Percentiles rank a stretch among this genome's conserved stretches.
These are phyloP conservation scores for Artemisia tridentata DNA, from an alignment of 129 eudicot genomes.

Conservation along the genomic window DNA sequence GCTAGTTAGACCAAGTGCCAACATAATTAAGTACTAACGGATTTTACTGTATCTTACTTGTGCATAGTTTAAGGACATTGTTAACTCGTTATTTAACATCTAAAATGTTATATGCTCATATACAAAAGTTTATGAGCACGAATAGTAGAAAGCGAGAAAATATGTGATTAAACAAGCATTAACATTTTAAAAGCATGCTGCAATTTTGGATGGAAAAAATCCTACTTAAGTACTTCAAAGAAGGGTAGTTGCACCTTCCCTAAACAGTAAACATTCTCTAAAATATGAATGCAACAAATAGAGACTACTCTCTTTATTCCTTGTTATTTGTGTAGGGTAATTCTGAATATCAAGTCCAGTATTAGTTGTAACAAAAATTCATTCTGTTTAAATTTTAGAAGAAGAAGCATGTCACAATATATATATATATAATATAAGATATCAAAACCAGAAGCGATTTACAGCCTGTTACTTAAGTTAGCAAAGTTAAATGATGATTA, in stretches of 20 bases:
- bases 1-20: neutral
- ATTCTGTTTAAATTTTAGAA: no score
- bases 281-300: neutral
- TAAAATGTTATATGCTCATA: neutral
- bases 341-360: neutral
- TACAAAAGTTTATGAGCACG: neutral
- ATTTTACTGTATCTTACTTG: no score
- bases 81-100: neutral
- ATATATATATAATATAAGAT: no score
- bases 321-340: neutral
- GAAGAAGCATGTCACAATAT: no score
- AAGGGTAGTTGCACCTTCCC: conserved; percentile 18
- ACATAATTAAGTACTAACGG: neutral
- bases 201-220: neutral
- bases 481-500: no score
- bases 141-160: neutral
- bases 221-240: conserved; percentile 13
- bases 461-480: no score
- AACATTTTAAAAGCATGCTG: neutral
- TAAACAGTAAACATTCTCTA: neutral
- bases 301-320: neutral
- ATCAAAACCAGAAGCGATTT: no score
- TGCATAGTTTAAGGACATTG: neutral
- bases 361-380: neutral
- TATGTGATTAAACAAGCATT: neutral